These are phyloP conservation scores for Geum urbanum DNA, from an alignment of 306 rosid species.

Conservation along the genomic window DNA sequence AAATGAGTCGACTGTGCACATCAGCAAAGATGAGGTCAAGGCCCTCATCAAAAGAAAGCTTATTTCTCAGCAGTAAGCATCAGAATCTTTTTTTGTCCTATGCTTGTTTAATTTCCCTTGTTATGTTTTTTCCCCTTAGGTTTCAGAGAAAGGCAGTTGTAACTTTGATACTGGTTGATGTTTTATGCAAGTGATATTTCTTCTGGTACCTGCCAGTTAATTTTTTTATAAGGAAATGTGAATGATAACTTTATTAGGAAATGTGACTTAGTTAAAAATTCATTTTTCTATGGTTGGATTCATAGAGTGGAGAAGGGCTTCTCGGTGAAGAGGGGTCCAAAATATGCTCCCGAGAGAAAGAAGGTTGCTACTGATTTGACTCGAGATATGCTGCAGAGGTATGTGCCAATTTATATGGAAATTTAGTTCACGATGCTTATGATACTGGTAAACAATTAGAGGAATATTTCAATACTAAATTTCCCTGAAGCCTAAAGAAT, in stretches of 20 bases:
- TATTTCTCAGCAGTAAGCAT: conserved; percentile 54
- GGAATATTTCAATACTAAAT: not conserved
- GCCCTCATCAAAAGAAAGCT: conserved; percentile 72
- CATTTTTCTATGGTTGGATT: not conserved
- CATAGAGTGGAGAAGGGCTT: conserved; percentile 77
- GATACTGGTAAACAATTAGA: not conserved
- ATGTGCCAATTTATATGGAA: not conserved
- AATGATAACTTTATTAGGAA: not conserved
- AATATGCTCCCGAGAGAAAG: conserved; percentile 79
- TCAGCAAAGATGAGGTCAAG: conserved; percentile 60
- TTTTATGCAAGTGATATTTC: not conserved
- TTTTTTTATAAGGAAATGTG: too few relatives aligned
- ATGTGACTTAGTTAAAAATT: not conserved
- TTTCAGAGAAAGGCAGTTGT: not conserved
- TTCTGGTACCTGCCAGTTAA: not conserved
- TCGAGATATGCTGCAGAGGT: conserved; percentile 80
- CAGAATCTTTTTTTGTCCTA: not conserved
- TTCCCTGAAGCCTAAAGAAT: not conserved
- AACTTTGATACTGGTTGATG: not conserved
- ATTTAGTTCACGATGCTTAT: not conserved
- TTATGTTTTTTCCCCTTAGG: not conserved
- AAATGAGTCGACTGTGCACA: conserved; percentile 29
- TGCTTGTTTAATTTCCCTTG: not conserved
- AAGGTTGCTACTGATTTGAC: conserved; percentile 70
- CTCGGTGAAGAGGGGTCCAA: conserved; percentile 60